These are phyloP conservation scores for Rubia balearica DNA, from an alignment of 305 asterid genomes.

Conservation along the genomic window DNA sequence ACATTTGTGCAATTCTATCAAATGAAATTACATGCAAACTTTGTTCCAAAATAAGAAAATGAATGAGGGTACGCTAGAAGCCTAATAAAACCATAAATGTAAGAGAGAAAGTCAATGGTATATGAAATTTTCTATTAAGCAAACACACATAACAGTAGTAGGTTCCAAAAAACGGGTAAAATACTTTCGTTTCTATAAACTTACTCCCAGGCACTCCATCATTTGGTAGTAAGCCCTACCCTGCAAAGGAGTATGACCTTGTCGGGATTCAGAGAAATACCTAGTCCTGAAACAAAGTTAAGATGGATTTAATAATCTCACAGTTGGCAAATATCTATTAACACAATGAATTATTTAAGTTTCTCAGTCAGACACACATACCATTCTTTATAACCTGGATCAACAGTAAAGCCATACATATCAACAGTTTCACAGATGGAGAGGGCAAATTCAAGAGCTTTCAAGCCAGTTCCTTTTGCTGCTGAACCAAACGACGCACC, in stretches of 20 bases:
- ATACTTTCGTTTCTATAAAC: slow-evolving; percentile 21
- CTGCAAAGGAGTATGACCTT: slow-evolving; percentile 90
- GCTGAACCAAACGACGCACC: slow-evolving; percentile 99
- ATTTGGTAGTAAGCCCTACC: slow-evolving; percentile 97
- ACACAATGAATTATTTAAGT: neutral
- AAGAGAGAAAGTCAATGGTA: no score
- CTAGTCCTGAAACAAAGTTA: slow-evolving; percentile 68
- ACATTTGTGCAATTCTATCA: no score
- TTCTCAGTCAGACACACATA: slow-evolving; percentile 20
- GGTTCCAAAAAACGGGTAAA: neutral
- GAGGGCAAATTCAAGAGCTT: slow-evolving; percentile 98
- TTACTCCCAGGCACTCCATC: slow-evolving; percentile 98
- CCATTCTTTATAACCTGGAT: slow-evolving; percentile 97
- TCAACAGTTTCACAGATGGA: slow-evolving; percentile 89
- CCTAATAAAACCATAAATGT: no score
- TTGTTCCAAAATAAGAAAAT: neutral
- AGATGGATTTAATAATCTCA: slow-evolving; percentile 7
- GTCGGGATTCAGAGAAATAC: slow-evolving; percentile 86
- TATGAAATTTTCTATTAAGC: no score
- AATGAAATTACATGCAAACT: neutral
- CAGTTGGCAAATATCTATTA: neutral
- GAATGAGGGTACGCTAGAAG: neutral
- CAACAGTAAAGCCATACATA: slow-evolving; percentile 98
- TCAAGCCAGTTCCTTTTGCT: slow-evolving; percentile 96
- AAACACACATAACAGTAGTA: neutral